phyloP scores from a whole-genome alignment of 139 green algal species.

The Chlorella vulgaris region DNA sequence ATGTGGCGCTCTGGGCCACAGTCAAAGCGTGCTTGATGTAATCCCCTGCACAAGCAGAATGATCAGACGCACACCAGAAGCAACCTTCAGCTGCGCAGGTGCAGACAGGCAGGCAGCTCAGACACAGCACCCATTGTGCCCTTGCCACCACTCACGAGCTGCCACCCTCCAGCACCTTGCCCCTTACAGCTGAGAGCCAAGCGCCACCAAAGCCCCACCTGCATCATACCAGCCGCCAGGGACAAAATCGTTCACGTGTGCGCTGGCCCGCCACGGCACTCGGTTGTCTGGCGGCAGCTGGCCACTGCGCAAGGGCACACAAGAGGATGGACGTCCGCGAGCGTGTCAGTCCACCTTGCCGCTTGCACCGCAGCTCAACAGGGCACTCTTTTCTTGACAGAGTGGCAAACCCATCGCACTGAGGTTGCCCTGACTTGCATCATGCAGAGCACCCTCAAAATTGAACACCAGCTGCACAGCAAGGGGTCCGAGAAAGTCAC shows the following conservation, averaged over 20 bases:
- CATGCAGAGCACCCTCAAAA: neutral
- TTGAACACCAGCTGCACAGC: too few relatives aligned
- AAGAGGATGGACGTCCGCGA: neutral
- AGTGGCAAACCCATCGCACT: too few relatives aligned
- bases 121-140: too few relatives aligned
- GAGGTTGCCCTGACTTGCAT: too few relatives aligned
- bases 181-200: neutral
- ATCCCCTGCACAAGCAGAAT: neutral
- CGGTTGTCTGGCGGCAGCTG: constrained; percentile 44
- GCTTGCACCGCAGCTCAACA: too few relatives aligned
- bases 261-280: constrained; percentile 47
- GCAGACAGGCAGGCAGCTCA: neutral
- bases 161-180: neutral
- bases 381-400: too few relatives aligned
- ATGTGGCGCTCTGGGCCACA: neutral
- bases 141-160: neutral
- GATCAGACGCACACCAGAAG: too few relatives aligned
- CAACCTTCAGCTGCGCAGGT: neutral
- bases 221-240: constrained; percentile 55
- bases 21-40: constrained; percentile 27
- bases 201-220: neutral
- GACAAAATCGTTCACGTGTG: constrained; percentile 27
- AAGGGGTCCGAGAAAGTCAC: neutral
- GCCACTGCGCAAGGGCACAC: neutral
- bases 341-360: too few relatives aligned